Evolutionary conservation across 306 rosid species (phyloP).

Genomic region (Inga oerstediana): DNA sequence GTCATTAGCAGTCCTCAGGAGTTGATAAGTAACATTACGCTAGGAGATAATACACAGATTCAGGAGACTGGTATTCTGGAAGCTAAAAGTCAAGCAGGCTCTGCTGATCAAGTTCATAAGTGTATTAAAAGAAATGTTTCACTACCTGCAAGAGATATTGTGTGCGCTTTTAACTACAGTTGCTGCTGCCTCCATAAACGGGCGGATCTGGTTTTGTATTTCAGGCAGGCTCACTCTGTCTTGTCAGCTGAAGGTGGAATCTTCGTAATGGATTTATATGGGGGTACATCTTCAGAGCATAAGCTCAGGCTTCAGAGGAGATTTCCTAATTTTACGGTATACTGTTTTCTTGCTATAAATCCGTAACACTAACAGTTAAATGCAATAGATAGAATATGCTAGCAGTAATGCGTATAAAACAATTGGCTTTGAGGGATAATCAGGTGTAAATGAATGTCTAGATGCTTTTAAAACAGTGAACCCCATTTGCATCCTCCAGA

Average conservation of each 20-base stretch:
- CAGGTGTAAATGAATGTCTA: neutral
- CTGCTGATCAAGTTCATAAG: constrained; percentile 40
- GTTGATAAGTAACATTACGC: constrained; percentile 47
- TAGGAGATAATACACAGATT: constrained; percentile 43
- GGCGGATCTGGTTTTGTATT: constrained; percentile 74
- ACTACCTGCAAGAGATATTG: constrained; percentile 71
- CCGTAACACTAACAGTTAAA: constrained; percentile 2
- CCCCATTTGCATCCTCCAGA: constrained; percentile 6
- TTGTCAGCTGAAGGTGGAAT: constrained; percentile 83
- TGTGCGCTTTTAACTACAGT: constrained; percentile 94
- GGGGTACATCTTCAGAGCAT: constrained; percentile 88
- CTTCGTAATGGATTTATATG: constrained; percentile 93
- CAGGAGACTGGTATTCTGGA: constrained; percentile 36
- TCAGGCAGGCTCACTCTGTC: constrained; percentile 65
- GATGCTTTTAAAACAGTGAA: neutral
- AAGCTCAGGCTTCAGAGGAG: constrained; percentile 81
- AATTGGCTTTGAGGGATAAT: constrained; percentile 13
- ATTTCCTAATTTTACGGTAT: constrained; percentile 88
- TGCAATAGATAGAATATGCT: constrained; percentile 24
- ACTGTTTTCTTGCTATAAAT: constrained; percentile 25
- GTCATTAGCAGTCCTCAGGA: constrained; percentile 52
- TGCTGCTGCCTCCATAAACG: constrained; percentile 94
- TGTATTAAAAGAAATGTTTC: constrained; percentile 41
- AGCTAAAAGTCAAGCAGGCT: constrained; percentile 43
- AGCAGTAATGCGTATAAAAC: constrained; percentile 20